Base-by-base conservation (phyloP, 2,329 filamentous ascomycete species). In the Trichoderma sp. region DNA sequence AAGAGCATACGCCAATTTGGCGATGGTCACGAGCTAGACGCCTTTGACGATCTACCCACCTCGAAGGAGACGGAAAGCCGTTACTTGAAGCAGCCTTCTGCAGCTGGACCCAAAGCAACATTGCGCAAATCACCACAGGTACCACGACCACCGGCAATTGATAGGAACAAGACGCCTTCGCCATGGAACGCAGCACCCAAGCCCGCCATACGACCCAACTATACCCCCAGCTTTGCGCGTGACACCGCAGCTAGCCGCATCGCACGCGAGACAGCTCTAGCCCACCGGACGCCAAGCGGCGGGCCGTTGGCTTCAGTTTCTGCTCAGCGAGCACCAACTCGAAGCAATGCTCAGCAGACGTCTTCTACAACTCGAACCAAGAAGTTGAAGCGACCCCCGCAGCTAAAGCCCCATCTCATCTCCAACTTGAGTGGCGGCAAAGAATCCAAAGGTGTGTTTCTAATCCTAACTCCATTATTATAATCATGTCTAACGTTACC, bases 31-130 rank as follows among this genome's bases (percentile, higher is more conserved):
- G 96, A 99, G 81, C 86, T 99, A 39, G 95, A 98, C 76, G 90
- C 88, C 3, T 98, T 99, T 79, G 96, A 99, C 79, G 96, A 99
- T 81, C 84, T 99, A 71, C 95, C 95, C 1, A 98, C 95, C 0
- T 98, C 95, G 18, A 90, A 88, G 14, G 89, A 92, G 73, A 88
- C 90, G 15, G 96, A 99, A 82, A 94, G 90, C 74, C 92, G 90
- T 76, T 99, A 90, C 78, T 86, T 94, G 73, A 97, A 95, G 80
- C 90, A 92, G 76, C 95, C 96, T 3, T 85, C 91, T 51, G 89
- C 88, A 61, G 87, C 88, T 69, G 90, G 91, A 58, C 89, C 92
- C 30, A 94, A 91, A 81, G 87, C 89, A 43, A 83, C 43, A 9
- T 78, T 89, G 39, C 85, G 89, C 77, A 89, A 86, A 77, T 78